Evolutionary conservation across 1,139 yeast species (phyloP).

Genomic region (Magnusiomyces magnusii): DNA sequence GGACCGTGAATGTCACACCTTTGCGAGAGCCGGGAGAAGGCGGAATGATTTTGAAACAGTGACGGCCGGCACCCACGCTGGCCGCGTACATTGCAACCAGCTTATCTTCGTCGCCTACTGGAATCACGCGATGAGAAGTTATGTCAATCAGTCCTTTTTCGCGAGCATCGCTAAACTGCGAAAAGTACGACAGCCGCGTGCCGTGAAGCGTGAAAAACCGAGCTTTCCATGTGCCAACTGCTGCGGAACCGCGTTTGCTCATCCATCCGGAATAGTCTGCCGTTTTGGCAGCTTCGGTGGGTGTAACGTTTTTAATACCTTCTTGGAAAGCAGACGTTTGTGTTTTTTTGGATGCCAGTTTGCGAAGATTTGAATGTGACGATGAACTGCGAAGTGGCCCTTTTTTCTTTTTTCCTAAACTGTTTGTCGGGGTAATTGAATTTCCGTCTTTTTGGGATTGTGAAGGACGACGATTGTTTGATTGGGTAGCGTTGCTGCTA

Average conservation of each 20-base stretch:
- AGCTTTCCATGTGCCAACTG: slow-evolving; percentile 86
- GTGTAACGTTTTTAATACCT: slow-evolving; percentile 72
- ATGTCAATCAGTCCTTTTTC: slow-evolving; percentile 94
- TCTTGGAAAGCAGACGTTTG: slow-evolving; percentile 89
- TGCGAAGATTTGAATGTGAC: slow-evolving; percentile 26
- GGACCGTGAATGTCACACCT: slow-evolving; percentile 94
- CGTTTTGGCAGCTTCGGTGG: slow-evolving; percentile 69
- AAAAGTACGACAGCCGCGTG: slow-evolving; percentile 82
- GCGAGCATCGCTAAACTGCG: slow-evolving; percentile 66
- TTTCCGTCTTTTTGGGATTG: background rate
- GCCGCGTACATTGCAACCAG: slow-evolving; percentile 84
- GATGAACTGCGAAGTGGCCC: slow-evolving; percentile 23
- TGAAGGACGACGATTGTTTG: background rate
- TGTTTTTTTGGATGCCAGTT: slow-evolving; percentile 27
- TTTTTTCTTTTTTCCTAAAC: slow-evolving; percentile 15
- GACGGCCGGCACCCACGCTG: slow-evolving; percentile 85
- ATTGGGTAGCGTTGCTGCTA: background rate
- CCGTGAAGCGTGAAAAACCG: slow-evolving; percentile 88
- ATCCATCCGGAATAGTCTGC: slow-evolving; percentile 91
- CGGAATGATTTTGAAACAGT: slow-evolving; percentile 87
- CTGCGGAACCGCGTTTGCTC: slow-evolving; percentile 81
- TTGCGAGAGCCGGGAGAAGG: slow-evolving; percentile 97
- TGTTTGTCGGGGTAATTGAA: background rate
- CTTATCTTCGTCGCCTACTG: slow-evolving; percentile 69
- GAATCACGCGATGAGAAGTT: slow-evolving; percentile 87